These are phyloP conservation scores for Coniophora puteana DNA, from an alignment of 1,284 basidiomycete species.

Conservation along the genomic window DNA sequence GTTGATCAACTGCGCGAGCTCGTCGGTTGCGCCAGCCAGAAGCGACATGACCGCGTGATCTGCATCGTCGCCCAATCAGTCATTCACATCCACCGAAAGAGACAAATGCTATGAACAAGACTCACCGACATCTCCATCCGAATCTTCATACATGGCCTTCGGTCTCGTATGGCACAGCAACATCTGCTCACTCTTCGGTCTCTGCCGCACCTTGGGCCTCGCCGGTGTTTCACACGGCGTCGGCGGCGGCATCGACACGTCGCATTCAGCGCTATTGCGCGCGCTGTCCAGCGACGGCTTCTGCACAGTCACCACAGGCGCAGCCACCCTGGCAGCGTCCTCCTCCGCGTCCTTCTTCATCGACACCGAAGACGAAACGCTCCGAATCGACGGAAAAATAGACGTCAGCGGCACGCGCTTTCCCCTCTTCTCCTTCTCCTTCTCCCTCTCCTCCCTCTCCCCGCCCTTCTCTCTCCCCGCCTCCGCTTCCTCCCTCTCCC, in stretches of 20 bases:
- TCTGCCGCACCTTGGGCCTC: constrained; percentile 44
- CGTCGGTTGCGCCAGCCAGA: constrained; percentile 71
- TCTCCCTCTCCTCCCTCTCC: constrained; percentile 14
- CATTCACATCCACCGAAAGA: background rate
- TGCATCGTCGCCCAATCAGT: constrained; percentile 10
- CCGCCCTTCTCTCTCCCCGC: constrained; percentile 16
- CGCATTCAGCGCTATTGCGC: constrained; percentile 21
- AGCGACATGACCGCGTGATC: constrained; percentile 59
- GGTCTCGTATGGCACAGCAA: constrained; percentile 46
- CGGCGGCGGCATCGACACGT: constrained; percentile 11
- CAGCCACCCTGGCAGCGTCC: constrained; percentile 5
- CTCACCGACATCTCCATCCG: constrained; percentile 39
- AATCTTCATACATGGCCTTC: constrained; percentile 48
- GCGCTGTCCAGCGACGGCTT: constrained; percentile 52
- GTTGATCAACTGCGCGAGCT: constrained; percentile 72
- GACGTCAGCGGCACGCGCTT: constrained; percentile 43
- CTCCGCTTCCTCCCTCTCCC: constrained; percentile 33
- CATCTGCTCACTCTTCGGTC: constrained; percentile 70
- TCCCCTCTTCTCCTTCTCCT: constrained; percentile 30
- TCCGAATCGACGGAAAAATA: constrained; percentile 50
- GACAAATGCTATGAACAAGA: constrained; percentile 31
- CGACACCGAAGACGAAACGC: no score
- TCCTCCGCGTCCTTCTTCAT: constrained; percentile 13
- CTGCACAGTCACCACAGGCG: constrained; percentile 45
- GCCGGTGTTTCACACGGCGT: constrained; percentile 53